Percentiles rank a stretch among this genome's conserved stretches.
phyloP scores from a whole-genome alignment of 768 basidiomycete species.

The Leccinum rimulosum region DNA sequence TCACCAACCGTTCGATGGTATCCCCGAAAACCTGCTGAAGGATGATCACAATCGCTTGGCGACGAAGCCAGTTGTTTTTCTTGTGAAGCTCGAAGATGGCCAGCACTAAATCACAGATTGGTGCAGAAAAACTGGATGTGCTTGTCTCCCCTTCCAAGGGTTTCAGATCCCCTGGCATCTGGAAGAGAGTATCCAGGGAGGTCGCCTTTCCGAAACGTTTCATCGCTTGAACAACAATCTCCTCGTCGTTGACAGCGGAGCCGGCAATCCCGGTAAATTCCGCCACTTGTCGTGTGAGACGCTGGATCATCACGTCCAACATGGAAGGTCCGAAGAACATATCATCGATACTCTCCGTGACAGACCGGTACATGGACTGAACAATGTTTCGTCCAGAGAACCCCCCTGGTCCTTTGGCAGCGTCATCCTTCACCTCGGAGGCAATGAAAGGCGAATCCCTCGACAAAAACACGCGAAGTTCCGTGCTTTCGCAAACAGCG shows the following conservation, averaged over 20 bases:
- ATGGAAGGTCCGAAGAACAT: slow-evolving; percentile 96
- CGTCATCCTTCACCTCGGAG: slow-evolving; percentile 40
- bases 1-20: slow-evolving; percentile 85
- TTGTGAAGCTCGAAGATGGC: slow-evolving; percentile 94
- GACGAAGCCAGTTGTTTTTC: slow-evolving; percentile 93
- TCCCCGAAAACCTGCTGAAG: slow-evolving; percentile 94
- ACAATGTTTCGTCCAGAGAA: slow-evolving; percentile 78
- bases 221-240: slow-evolving; percentile 77
- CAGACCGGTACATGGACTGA: slow-evolving; percentile 84
- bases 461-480: slow-evolving; percentile 82
- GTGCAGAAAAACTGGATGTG: slow-evolving; percentile 84
- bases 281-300: slow-evolving; percentile 85
- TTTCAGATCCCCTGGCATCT: slow-evolving; percentile 74
- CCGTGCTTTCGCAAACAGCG: slow-evolving; percentile 75
- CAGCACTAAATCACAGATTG: slow-evolving; percentile 91
- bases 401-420: slow-evolving; percentile 40
- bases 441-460: slow-evolving; percentile 82
- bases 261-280: slow-evolving; percentile 85
- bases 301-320: slow-evolving; percentile 92
- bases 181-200: slow-evolving; percentile 67
- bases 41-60: slow-evolving; percentile 95
- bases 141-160: slow-evolving; percentile 87
- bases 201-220: slow-evolving; percentile 64
- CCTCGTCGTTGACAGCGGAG: slow-evolving; percentile 77
- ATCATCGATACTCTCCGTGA: slow-evolving; percentile 94